These are phyloP conservation scores for Conticribra guillardii DNA, from an alignment of 108 stramenopile species.

Conservation along the genomic window DNA sequence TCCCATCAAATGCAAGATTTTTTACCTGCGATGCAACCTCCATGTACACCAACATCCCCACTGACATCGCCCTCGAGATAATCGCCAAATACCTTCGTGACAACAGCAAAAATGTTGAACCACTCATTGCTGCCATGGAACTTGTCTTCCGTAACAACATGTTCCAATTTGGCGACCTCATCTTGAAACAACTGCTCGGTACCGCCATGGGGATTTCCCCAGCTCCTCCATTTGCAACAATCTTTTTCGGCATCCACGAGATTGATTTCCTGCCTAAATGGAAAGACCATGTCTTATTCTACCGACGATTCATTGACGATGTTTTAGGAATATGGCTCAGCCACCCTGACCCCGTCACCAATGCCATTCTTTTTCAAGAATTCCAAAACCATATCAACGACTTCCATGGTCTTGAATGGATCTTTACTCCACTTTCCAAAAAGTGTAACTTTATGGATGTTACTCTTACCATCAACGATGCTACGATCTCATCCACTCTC, in stretches of 20 bases:
- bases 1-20: slow-evolving; percentile 9
- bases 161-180: slow-evolving; percentile 26
- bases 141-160: slow-evolving; percentile 23
- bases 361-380: slow-evolving; percentile 10
- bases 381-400: slow-evolving; percentile 19
- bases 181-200: slow-evolving; percentile 22
- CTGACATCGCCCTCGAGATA: neutral
- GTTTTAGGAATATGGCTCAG: slow-evolving; percentile 29
- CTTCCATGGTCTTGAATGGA: too few species aligned
- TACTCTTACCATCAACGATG: slow-evolving; percentile 6
- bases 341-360: too few species aligned
- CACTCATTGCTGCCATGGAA: slow-evolving; percentile 25
- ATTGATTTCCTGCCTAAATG: neutral
- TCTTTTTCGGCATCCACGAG: slow-evolving; percentile 33
- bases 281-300: neutral
- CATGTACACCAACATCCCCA: slow-evolving; percentile 44
- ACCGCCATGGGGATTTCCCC: slow-evolving; percentile 35
- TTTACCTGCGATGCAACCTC: slow-evolving; percentile 30
- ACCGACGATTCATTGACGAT: slow-evolving; percentile 40
- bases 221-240: slow-evolving; percentile 23
- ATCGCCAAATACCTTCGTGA: slow-evolving; percentile 4
- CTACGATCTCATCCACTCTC: slow-evolving; percentile 12
- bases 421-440: slow-evolving; percentile 22
- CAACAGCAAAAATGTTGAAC: slow-evolving; percentile 2
- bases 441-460: slow-evolving; percentile 27